Evolutionary conservation across 805 yeast species (phyloP).

Genomic region (Phaffomyces antillensis): DNA sequence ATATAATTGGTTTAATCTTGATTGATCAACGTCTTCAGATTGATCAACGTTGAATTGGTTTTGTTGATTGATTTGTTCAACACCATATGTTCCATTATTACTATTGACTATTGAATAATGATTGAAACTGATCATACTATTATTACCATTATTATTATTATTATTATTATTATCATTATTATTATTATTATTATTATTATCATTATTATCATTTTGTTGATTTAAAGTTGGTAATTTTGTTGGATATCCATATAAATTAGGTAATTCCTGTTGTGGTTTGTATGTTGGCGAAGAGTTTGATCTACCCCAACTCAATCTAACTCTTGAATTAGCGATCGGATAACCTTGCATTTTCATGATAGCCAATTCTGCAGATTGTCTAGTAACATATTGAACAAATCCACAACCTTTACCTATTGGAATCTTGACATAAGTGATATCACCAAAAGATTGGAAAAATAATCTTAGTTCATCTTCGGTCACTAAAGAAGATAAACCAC

Average conservation of each 20-base stretch:
- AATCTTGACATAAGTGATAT: slow-evolving; percentile 68
- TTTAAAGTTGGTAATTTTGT: neutral
- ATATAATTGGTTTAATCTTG: slow-evolving; percentile 43
- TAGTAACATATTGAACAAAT: slow-evolving; percentile 71
- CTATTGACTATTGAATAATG: slow-evolving; percentile 3
- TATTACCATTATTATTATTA: neutral
- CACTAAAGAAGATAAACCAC: slow-evolving; percentile 53
- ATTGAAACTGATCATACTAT: slow-evolving; percentile 1
- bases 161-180: neutral
- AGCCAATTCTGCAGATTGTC: slow-evolving; percentile 81
- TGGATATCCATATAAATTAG: slow-evolving; percentile 18
- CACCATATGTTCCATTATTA: slow-evolving; percentile 10
- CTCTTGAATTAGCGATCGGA: slow-evolving; percentile 76
- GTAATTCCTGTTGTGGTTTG: slow-evolving; percentile 20
- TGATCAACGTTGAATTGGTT: slow-evolving; percentile 24
- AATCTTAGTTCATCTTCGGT: slow-evolving; percentile 55
- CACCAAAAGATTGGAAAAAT: slow-evolving; percentile 63
- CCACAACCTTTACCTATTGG: slow-evolving; percentile 78
- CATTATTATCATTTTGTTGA: no score
- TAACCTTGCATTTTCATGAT: slow-evolving; percentile 85
- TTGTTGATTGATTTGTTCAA: slow-evolving; percentile 8
- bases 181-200: no score
- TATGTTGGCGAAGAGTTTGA: slow-evolving; percentile 28
- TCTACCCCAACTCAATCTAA: slow-evolving; percentile 86
- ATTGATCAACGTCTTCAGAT: slow-evolving; percentile 28